These are phyloP conservation scores for Globisporangium orthogonon DNA, from an alignment of 352 stramenopile species.

Conservation along the genomic window DNA sequence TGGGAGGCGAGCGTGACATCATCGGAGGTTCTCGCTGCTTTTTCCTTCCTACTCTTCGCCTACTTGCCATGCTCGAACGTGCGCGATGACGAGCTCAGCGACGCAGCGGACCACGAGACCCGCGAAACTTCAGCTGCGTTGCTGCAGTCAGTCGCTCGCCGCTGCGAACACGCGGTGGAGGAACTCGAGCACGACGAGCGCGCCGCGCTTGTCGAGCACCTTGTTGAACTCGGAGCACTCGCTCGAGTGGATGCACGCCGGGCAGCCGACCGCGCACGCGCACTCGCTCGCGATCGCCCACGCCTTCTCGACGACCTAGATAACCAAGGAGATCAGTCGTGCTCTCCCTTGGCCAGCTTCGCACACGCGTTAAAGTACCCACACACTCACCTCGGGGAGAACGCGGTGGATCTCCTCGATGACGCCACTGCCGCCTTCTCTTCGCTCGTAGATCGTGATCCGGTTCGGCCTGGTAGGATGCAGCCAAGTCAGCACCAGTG, in stretches of 20 bases:
- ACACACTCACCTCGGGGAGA: constrained; percentile 40
- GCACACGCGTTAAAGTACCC: too few relatives aligned
- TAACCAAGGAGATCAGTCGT: neutral
- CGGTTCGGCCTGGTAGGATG: constrained; percentile 48
- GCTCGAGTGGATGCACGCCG: constrained; percentile 81
- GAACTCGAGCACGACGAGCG: constrained; percentile 60
- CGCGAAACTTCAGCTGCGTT: too few relatives aligned
- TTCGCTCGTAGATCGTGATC: constrained; percentile 85
- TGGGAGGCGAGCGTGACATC: neutral
- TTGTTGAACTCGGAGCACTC: constrained; percentile 88
- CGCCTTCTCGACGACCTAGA: constrained; percentile 41
- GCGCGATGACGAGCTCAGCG: neutral
- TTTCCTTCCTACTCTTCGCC: too few relatives aligned
- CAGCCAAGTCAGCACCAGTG: neutral
- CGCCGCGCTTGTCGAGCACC: constrained; percentile 82
- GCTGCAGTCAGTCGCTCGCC: neutral
- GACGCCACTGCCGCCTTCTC: constrained; percentile 85
- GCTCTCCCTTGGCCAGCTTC: too few relatives aligned
- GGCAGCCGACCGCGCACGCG: constrained; percentile 71
- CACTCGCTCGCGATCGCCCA: constrained; percentile 76
- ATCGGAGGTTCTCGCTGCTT: neutral
- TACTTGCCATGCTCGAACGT: neutral
- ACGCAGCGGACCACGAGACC: neutral
- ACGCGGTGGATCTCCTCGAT: constrained; percentile 66
- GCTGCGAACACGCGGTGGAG: constrained; percentile 16